A percentile compares a stretch with the other conserved stretches of the same genome.
Evolutionary conservation across 1,284 basidiomycete genomes (phyloP).

Genomic region (Ustilago vetiveriae): DNA sequence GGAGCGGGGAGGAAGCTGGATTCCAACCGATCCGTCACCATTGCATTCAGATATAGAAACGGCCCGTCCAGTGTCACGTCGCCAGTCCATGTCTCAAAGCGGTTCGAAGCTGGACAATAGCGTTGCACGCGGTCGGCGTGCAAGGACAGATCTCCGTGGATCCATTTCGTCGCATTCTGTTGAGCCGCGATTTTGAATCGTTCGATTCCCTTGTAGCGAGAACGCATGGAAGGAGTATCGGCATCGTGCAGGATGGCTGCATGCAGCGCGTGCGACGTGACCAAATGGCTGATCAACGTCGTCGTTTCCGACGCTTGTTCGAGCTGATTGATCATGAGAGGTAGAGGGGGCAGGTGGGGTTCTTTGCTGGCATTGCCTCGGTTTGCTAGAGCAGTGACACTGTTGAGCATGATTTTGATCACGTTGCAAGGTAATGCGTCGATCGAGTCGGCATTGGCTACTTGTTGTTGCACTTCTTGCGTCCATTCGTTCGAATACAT

Average conservation of each 20-base stretch:
- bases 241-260: constrained; percentile 78
- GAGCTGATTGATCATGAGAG: constrained; percentile 20
- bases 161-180: constrained; percentile 80
- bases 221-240: constrained; percentile 73
- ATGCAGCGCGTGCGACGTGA: constrained; percentile 76
- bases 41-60: constrained; percentile 82
- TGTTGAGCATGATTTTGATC: constrained; percentile 14
- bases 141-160: constrained; percentile 74
- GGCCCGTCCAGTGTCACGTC: constrained; percentile 72
- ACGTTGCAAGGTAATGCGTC: constrained; percentile 3
- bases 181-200: constrained; percentile 85
- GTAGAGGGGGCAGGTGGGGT: background rate
- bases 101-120: constrained; percentile 77
- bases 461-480: constrained; percentile 20
- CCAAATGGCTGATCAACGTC: constrained; percentile 68
- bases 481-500: constrained; percentile 69
- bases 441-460: no score
- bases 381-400: constrained; percentile 7
- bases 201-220: constrained; percentile 77
- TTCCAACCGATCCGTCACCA: constrained; percentile 85
- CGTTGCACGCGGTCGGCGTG: constrained; percentile 69
- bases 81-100: no score
- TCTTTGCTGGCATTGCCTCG: background rate
- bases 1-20: constrained; percentile 80
- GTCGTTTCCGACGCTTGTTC: constrained; percentile 4